Base-by-base conservation (phyloP, 2,329 filamentous ascomycete species). In the Pseudodiploospora longispora region DNA sequence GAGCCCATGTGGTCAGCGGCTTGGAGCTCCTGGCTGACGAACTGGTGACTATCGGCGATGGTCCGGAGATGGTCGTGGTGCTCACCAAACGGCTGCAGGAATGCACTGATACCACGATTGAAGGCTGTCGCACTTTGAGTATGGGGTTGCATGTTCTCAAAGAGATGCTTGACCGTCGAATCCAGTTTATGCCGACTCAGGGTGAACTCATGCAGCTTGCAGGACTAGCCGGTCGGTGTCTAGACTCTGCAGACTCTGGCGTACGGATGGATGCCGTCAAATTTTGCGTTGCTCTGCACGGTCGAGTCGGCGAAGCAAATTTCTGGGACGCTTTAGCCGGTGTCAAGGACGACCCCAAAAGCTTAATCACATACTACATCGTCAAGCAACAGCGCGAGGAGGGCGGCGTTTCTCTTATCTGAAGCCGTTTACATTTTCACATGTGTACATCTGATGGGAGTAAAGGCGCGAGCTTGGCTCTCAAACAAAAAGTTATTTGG, bases 301-400 rank as follows among this genome's bases (percentile, higher is more conserved):
- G 72, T 38, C 64, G 75, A 8, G 70, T 83, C 6, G 79, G 80
- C 9, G 78, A 82, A 43, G 62, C 55, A 7, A 57, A 56, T 30
- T 90, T 90, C 59, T 91, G 85, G 85, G 74, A 74, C 31, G 73
- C 74, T 27, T 70, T 89, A 55, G 76, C 71, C 46, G 74, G 68
- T 7, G 72, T 85, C 30, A 76, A 78, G 56, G 84, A 88, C 51
- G 84, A 87, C 51, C 79, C 84, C 27, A 78, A 87, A 68, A 88
- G 82, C 52, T 62, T 90, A 48, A 81, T 90, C 55, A 89, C 83
- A 7, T 90, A 90, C 59, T 90, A 89, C 61, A 83, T 89, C 56
- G 85, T 85, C 35, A 83, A 83, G 70, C 72, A 74, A 59, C 79
- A 83, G 63, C 68, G 78, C 42, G 80, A 83, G 63, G 59, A 61